phyloP scores from a whole-genome alignment of 768 basidiomycete species.

The Boletales sp. region DNA sequence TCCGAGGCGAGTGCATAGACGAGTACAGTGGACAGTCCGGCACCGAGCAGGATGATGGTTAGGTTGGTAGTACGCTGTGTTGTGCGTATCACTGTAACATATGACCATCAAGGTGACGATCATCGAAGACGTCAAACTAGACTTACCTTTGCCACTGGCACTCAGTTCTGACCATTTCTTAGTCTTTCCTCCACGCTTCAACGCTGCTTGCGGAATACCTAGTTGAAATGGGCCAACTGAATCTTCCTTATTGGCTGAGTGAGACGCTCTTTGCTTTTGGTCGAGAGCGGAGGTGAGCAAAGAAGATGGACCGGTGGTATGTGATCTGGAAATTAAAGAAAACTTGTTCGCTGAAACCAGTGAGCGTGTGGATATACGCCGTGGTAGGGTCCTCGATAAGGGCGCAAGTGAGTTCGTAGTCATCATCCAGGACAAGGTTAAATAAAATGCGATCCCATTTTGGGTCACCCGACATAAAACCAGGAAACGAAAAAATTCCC shows the following conservation, averaged over 20 bases:
- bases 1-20: conserved; percentile 78
- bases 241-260: conserved; percentile 43
- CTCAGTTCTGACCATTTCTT: conserved; percentile 81
- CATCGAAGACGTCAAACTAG: background rate
- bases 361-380: background rate
- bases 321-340: conserved; percentile 25
- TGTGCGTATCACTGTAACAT: conserved; percentile 23
- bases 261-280: conserved; percentile 42
- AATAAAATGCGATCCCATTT: background rate
- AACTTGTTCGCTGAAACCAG: background rate
- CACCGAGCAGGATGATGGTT: conserved; percentile 66
- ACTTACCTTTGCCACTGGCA: conserved; percentile 68
- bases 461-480: too few species aligned
- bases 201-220: conserved; percentile 57
- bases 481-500: conserved; percentile 23
- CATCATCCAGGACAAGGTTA: conserved; percentile 10
- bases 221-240: conserved; percentile 77
- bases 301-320: conserved; percentile 50
- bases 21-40: conserved; percentile 71
- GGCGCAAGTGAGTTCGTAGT: conserved; percentile 2
- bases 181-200: conserved; percentile 49
- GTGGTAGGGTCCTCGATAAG: conserved; percentile 8
- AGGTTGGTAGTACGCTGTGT: conserved; percentile 52
- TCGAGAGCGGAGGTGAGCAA: conserved; percentile 64
- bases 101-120: background rate